phyloP scores from a whole-genome alignment of 2,329 filamentous ascomycete genomes.

The Neopestalotiopsis clavispora region DNA sequence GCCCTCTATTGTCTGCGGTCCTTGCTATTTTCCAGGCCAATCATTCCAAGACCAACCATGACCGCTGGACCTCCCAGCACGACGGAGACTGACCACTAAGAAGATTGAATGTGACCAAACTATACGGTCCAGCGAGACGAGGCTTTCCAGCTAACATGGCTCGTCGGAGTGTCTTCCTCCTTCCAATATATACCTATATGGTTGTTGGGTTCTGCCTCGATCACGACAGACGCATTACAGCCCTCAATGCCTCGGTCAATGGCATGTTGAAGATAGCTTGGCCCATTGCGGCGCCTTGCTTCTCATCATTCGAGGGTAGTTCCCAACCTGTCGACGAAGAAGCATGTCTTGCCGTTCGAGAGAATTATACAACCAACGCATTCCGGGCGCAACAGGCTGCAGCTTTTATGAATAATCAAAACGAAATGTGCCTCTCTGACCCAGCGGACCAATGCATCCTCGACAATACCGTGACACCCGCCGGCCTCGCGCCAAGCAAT shows the following conservation, averaged over 20 bases:
- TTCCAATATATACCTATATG: not conserved
- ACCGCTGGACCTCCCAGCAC: not conserved
- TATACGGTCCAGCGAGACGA: not conserved
- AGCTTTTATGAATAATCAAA: conserved; percentile 33
- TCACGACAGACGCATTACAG: not conserved
- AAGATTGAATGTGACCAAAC: not conserved
- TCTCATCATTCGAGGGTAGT: conserved; percentile 31
- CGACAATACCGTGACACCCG: conserved; percentile 26
- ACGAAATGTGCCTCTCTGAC: conserved; percentile 32
- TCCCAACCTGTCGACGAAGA: conserved; percentile 22
- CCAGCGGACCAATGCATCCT: conserved; percentile 33
- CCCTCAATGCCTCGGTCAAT: conserved; percentile 25
- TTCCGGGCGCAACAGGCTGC: conserved; percentile 27
- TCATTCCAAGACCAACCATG: not conserved
- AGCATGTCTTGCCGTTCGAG: conserved; percentile 28
- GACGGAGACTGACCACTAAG: not conserved
- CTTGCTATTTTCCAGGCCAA: not conserved
- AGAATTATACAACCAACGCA: conserved; percentile 31
- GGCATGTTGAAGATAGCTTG: conserved; percentile 25
- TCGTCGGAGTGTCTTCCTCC: not conserved
- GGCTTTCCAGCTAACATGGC: not conserved
- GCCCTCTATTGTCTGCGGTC: not conserved
- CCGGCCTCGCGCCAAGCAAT: conserved; percentile 24
- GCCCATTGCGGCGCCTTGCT: conserved; percentile 35
- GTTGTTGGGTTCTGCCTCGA: not conserved